These are phyloP conservation scores for Helichrysum umbraculigerum DNA, from an alignment of 129 eudicot species.

Conservation along the genomic window DNA sequence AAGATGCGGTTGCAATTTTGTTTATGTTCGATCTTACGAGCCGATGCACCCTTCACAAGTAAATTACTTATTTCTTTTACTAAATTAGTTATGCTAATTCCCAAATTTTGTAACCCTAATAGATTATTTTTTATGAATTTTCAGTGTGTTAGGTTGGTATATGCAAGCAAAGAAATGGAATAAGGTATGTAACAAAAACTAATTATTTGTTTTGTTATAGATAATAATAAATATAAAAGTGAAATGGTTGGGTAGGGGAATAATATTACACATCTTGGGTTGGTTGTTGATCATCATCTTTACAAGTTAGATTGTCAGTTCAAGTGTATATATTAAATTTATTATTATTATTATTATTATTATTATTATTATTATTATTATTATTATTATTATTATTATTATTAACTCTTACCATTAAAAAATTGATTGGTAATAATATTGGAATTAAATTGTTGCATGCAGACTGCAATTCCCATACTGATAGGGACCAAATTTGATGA, in stretches of 20 bases:
- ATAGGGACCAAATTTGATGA: constrained; percentile 96
- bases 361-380: too few relatives aligned
- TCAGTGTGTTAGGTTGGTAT: constrained; percentile 94
- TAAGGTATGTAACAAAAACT: constrained; percentile 50
- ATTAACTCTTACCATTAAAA: neutral
- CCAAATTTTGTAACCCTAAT: neutral
- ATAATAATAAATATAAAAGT: neutral
- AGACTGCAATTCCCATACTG: constrained; percentile 88
- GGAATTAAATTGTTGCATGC: constrained; percentile 35
- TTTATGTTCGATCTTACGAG: constrained; percentile 98
- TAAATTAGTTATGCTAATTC: neutral
- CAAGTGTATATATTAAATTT: constrained; percentile 22
- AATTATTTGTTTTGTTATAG: neutral
- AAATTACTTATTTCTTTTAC: neutral
- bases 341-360: neutral
- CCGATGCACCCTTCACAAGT: constrained; percentile 87
- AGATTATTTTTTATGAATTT: constrained; percentile 11
- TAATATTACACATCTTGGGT: constrained; percentile 29
- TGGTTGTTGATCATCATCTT: constrained; percentile 31
- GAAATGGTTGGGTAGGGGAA: constrained; percentile 28
- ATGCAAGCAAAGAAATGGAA: constrained; percentile 91
- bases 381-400: too few relatives aligned
- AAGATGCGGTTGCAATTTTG: constrained; percentile 91
- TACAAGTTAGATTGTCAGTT: constrained; percentile 39
- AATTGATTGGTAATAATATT: neutral